Base-by-base conservation (phyloP, 495 filamentous ascomycete genomes). In the Lichenothelia convexa region DNA sequence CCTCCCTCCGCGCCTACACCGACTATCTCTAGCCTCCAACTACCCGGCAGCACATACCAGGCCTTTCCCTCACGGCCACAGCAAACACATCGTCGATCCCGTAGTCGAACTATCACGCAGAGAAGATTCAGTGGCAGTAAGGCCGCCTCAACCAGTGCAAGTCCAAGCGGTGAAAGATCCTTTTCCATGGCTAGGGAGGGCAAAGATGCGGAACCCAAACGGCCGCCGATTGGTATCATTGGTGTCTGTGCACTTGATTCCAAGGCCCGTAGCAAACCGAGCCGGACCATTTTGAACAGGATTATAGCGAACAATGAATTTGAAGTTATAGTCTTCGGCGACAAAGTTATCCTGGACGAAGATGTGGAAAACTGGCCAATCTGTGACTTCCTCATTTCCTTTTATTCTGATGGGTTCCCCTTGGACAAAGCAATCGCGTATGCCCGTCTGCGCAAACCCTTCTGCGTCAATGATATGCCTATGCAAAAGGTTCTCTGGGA, bases 401-500 rank as follows among this genome's bases (percentile, higher is more conserved):
- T 99, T 57, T 99, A 93, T 58, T 93, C 84, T 0, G 86, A 92
- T 54, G 89, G 89, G 0, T 99, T 99, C 44, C 89, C 89, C 0
- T 60, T 99, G 21, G 86, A 99, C 32, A 99, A 95, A 54, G 91
- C 89, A 4, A 91, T 95, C 47, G 79, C 83, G 11, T 99, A 99
- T 55, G 78, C 80, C 30, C 78, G 78, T 42, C 67, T 92, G 7
- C 75, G 89, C 26, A 93, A 87, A 50, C 91, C 89, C 8, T 93
- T 93, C 41, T 93, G 85, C 51, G 81, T 99, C 50, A 99, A 99
- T 56, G 87, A 99, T 48, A 58, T 99, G 34, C 81, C 81, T 2
- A 94, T 99, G 89, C 89, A 99, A 56, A 91, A 89, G 60, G 74
- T 99, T 13, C 61, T 99, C 15, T 99, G 89, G 89, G 89, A 99